Percentiles rank a stretch among this genome's conserved stretches.
Conservation (phyloP, 116 monocot genomes). For the Posidonia oceanica region DNA sequence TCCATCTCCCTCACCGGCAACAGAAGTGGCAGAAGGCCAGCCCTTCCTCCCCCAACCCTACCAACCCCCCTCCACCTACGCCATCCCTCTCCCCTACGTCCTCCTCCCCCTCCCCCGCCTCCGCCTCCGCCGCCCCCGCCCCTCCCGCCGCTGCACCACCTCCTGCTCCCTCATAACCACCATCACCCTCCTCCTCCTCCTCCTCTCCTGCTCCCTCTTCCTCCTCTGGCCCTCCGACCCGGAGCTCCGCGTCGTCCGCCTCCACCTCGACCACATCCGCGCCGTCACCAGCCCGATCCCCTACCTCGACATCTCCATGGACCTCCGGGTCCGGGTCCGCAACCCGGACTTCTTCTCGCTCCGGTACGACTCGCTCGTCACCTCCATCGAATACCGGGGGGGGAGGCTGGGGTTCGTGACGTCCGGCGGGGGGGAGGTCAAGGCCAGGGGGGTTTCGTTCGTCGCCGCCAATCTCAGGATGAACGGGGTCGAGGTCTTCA, state of each 20-base stretch:
- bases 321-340: slow-evolving; percentile 36
- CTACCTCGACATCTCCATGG: slow-evolving; percentile 35
- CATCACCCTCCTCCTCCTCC: slow-evolving; percentile 9
- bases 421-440: slow-evolving; percentile 32
- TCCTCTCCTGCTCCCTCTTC: slow-evolving; percentile 28
- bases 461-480: slow-evolving; percentile 53
- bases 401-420: slow-evolving; percentile 36
- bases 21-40: background rate
- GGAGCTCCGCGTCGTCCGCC: slow-evolving; percentile 35
- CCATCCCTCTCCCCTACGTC: slow-evolving; percentile 15
- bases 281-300: slow-evolving; percentile 17
- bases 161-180: slow-evolving; percentile 22
- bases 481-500: slow-evolving; percentile 41
- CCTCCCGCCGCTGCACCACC: slow-evolving; percentile 10
- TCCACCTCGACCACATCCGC: slow-evolving; percentile 35
- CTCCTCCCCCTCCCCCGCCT: slow-evolving; percentile 26
- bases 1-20: background rate
- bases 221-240: slow-evolving; percentile 73
- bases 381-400: slow-evolving; percentile 51
- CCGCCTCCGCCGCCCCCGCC: slow-evolving; percentile 22
- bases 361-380: slow-evolving; percentile 33
- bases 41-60: background rate
- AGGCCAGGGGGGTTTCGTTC: slow-evolving; percentile 58
- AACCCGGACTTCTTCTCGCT: slow-evolving; percentile 72
- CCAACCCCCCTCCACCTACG: slow-evolving; percentile 1